Conservation (phyloP, 2,329 filamentous ascomycete species). For the Tolypocladium ovalisporum region DNA sequence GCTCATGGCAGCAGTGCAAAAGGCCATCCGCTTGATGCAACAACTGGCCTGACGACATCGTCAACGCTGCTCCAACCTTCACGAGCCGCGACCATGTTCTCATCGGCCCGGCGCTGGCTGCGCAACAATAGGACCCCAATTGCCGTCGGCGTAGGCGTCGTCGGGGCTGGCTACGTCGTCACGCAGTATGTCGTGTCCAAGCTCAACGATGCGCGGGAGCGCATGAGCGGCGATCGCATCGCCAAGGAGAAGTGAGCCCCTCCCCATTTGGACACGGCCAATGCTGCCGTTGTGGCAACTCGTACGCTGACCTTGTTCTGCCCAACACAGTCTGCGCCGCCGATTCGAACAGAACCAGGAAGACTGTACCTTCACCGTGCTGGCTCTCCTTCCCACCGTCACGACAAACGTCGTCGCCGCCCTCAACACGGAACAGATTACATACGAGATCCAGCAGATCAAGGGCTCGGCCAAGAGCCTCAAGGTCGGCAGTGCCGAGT, state of each 20-base stretch:
- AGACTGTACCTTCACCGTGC: conserved; percentile 94
- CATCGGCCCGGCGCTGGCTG: conserved; percentile 79
- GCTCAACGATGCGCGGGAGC: conserved; percentile 85
- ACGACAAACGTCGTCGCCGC: conserved; percentile 80
- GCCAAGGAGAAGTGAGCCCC: conserved; percentile 84
- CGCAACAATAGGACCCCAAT: conserved; percentile 84
- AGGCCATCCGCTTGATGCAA: background rate
- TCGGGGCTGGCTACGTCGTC: conserved; percentile 84
- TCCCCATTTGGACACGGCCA: background rate
- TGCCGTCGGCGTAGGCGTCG: conserved; percentile 74
- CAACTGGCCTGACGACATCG: background rate
- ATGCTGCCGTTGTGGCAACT: background rate
- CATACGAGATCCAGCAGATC: conserved; percentile 88
- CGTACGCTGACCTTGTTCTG: background rate
- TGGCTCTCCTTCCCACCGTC: conserved; percentile 87
- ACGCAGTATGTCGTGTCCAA: conserved; percentile 89
- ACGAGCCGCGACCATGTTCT: conserved; percentile 38
- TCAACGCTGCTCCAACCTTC: background rate
- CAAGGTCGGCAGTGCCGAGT: conserved; percentile 43
- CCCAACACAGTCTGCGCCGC: conserved; percentile 64
- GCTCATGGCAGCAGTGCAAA: background rate
- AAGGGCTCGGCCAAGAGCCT: conserved; percentile 55
- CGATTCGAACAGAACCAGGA: conserved; percentile 99
- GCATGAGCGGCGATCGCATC: conserved; percentile 92
- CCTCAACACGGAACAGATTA: conserved; percentile 85